Conservation (phyloP, 2,329 filamentous ascomycete genomes). For the Myriangium duriaei region DNA sequence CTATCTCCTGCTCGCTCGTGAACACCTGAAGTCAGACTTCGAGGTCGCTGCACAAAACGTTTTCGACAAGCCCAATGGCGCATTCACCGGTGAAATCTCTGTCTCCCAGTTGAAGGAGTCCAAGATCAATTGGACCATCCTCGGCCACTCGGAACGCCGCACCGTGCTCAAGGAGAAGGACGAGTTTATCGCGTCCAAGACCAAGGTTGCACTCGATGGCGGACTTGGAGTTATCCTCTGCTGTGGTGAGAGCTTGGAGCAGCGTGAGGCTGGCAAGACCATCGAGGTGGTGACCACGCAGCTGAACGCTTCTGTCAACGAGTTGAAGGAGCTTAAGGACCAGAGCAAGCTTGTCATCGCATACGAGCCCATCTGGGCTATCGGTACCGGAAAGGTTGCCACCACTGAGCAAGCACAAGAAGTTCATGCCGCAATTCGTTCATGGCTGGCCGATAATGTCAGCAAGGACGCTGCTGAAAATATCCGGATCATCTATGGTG, state of each 20-base stretch:
- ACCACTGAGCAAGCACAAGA: conserved; percentile 84
- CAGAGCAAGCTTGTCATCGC: conserved; percentile 94
- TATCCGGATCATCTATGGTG: conserved; percentile 92
- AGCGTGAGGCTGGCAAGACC: conserved; percentile 44
- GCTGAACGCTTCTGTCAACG: conserved; percentile 67
- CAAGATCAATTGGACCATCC: conserved; percentile 77
- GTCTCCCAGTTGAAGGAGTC: conserved; percentile 82
- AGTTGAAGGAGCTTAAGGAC: conserved; percentile 60
- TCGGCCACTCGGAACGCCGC: conserved; percentile 91
- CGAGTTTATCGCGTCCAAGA: conserved; percentile 77
- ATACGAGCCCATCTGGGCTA: conserved; percentile 96
- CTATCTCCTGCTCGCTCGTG: conserved; percentile 79
- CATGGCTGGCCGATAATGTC: conserved; percentile 66
- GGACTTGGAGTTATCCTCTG: conserved; percentile 90
- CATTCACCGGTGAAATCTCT: conserved; percentile 92
- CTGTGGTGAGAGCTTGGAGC: conserved; percentile 30
- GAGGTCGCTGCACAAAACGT: conserved; percentile 93
- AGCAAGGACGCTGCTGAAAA: conserved; percentile 69
- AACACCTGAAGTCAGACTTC: conserved; percentile 61
- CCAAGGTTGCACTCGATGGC: conserved; percentile 79
- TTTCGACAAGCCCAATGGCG: conserved; percentile 56
- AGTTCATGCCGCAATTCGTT: conserved; percentile 81
- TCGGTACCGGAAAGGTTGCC: conserved; percentile 87
- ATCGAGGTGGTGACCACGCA: conserved; percentile 76
- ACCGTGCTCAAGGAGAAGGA: conserved; percentile 81